A percentile compares a stretch with the other conserved stretches of the same genome.
Evolutionary conservation across 2,329 filamentous ascomycete species (phyloP).

Genomic region (Fusarium mangiferae): DNA sequence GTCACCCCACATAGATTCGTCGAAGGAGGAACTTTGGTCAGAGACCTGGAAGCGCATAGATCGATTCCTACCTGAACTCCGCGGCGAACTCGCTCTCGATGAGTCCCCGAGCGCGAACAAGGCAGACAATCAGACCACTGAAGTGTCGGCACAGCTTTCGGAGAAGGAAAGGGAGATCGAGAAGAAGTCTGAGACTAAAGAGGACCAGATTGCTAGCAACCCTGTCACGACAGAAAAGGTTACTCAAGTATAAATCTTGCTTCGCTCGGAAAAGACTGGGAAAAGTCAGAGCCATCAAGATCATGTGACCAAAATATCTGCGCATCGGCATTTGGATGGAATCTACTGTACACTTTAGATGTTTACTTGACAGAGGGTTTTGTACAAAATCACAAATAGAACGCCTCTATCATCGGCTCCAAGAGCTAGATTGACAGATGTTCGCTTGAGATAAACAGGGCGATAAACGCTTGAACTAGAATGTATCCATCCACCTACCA

Average conservation of each 20-base stretch:
- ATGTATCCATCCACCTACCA: not conserved
- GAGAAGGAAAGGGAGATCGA: slow-evolving; percentile 6
- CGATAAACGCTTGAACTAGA: not conserved
- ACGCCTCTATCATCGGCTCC: not conserved
- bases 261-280: not conserved
- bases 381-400: slow-evolving; percentile 22
- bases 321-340: slow-evolving; percentile 10
- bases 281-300: not conserved
- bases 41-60: slow-evolving; percentile 75
- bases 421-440: not conserved
- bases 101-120: slow-evolving; percentile 42
- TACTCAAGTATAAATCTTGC: not conserved
- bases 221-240: slow-evolving; percentile 1
- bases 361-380: not conserved
- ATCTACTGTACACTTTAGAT: slow-evolving; percentile 9
- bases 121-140: not conserved
- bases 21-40: slow-evolving; percentile 66
- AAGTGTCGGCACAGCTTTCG: not conserved
- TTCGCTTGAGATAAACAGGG: not conserved
- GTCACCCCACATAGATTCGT: slow-evolving; percentile 68
- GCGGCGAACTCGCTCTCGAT: slow-evolving; percentile 66
- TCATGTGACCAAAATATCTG: not conserved
- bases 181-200: slow-evolving; percentile 5
- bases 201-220: slow-evolving; percentile 2
- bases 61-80: slow-evolving; percentile 70